Evolutionary conservation across 2,329 filamentous ascomycete species (phyloP).

Genomic region (Pezicula radicicola): DNA sequence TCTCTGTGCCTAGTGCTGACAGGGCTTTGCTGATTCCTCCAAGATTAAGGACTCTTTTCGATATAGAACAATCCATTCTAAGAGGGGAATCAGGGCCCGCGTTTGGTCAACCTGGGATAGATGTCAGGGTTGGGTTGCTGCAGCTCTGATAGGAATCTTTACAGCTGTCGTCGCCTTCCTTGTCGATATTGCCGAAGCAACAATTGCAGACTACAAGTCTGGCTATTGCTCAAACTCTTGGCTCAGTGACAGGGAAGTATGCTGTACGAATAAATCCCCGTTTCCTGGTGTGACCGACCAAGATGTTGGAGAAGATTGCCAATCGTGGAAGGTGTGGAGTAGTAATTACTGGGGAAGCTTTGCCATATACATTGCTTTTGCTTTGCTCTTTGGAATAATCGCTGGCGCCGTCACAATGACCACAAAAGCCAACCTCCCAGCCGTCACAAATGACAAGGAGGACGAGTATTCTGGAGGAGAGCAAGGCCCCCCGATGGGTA

Average conservation of each 20-base stretch:
- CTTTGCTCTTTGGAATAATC: conserved; percentile 45
- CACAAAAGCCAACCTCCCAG: conserved; percentile 46
- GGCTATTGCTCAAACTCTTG: conserved; percentile 48
- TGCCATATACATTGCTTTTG: conserved; percentile 46
- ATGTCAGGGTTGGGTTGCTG: conserved; percentile 53
- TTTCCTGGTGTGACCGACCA: conserved; percentile 6
- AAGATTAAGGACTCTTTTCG: conserved; percentile 55
- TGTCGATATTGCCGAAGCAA: conserved; percentile 52
- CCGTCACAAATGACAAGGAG: conserved; percentile 24
- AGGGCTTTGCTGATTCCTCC: conserved; percentile 1
- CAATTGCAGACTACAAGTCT: conserved; percentile 53
- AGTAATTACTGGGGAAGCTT: conserved; percentile 36
- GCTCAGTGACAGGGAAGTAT: conserved; percentile 45
- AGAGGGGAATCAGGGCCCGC: conserved; percentile 37
- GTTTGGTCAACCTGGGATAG: conserved; percentile 42
- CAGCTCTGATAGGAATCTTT: conserved; percentile 48
- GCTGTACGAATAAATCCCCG: conserved; percentile 35
- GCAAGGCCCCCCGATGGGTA: conserved; percentile 31
- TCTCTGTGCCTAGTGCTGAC: not conserved
- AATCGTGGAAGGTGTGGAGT: conserved; percentile 21
- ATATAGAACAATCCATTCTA: conserved; percentile 40
- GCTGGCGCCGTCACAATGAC: conserved; percentile 46
- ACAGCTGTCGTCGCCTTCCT: conserved; percentile 53
- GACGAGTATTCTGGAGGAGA: conserved; percentile 3
- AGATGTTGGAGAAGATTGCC: conserved; percentile 23